Percentiles rank a stretch among this genome's conserved stretches.
Conservation (phyloP, 1,284 basidiomycete species). For the Pyrrhoderma noxium region DNA sequence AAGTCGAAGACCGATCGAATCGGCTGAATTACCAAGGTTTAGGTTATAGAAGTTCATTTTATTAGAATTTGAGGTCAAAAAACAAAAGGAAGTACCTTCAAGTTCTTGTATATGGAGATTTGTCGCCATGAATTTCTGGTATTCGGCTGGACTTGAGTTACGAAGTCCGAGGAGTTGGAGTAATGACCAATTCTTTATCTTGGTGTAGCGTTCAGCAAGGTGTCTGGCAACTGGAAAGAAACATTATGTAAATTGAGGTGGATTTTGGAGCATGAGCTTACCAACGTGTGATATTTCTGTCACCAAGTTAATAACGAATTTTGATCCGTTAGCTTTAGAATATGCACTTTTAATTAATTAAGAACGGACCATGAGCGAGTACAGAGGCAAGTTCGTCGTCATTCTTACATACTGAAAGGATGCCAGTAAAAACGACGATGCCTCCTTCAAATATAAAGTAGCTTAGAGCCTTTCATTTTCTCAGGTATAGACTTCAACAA, state of each 20-base stretch:
- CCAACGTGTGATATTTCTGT: constrained; percentile 84
- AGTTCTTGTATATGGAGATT: constrained; percentile 78
- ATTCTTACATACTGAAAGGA: constrained; percentile 72
- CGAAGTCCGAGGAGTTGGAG: not conserved
- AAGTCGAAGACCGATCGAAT: constrained; percentile 67
- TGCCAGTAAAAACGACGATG: constrained; percentile 87
- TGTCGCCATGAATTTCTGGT: constrained; percentile 31
- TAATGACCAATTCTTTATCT: constrained; percentile 1
- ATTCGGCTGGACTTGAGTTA: not conserved
- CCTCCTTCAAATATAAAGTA: constrained; percentile 35
- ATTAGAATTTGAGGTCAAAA: not conserved
- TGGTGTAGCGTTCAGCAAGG: constrained; percentile 7
- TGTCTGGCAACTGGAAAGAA: constrained; percentile 42
- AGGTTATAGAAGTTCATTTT: not conserved
- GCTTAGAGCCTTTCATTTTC: no score
- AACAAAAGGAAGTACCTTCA: constrained; percentile 51
- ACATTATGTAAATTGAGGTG: constrained; percentile 63
- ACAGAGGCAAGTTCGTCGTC: constrained; percentile 84
- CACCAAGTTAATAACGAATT: not conserved
- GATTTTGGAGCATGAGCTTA: constrained; percentile 25
- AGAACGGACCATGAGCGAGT: constrained; percentile 67
- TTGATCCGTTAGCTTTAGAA: not conserved
- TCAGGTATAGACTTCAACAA: no score
- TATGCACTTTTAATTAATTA: not conserved
- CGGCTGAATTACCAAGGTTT: no score